A percentile compares a stretch with the other conserved stretches of the same genome.
These are phyloP conservation scores for Calonectria pseudoreteaudii DNA, from an alignment of 2,329 filamentous ascomycete genomes.

Conservation along the genomic window DNA sequence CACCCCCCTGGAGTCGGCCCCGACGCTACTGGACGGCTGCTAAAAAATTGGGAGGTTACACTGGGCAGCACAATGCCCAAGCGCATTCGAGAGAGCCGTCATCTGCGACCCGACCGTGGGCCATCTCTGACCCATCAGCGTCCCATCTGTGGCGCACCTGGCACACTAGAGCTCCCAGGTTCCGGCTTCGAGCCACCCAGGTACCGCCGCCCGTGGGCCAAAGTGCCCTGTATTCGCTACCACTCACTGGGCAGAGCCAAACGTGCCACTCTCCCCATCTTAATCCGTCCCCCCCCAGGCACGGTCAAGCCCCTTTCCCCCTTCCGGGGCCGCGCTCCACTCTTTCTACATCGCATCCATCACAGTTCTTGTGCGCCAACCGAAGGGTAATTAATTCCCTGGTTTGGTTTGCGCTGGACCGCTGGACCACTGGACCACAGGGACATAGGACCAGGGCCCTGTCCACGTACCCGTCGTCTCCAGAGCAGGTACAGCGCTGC, in stretches of 20 bases:
- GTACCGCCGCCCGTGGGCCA: not conserved
- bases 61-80: conserved; percentile 8
- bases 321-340: conserved; percentile 30
- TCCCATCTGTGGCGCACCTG: conserved; percentile 15
- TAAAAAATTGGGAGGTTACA: conserved; percentile 18
- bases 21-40: conserved; percentile 19
- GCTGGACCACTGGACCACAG: not conserved
- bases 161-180: conserved; percentile 8
- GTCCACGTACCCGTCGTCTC: conserved; percentile 12
- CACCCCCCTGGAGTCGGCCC: conserved; percentile 12
- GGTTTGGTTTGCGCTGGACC: conserved; percentile 30
- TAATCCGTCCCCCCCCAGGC: not conserved
- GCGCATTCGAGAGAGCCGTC: conserved; percentile 3
- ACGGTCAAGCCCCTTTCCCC: conserved; percentile 6
- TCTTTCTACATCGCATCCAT: conserved; percentile 36
- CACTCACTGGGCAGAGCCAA: conserved; percentile 3
- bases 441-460: not conserved
- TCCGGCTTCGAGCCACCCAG: not conserved
- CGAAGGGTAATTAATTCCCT: conserved; percentile 41
- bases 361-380: conserved; percentile 32
- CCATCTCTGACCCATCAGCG: conserved; percentile 20
- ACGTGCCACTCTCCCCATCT: not conserved
- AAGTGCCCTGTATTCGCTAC: conserved; percentile 7
- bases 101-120: conserved; percentile 13
- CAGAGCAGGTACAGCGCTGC: conserved; percentile 1